A percentile compares a stretch with the other conserved stretches of the same genome.
phyloP scores from a whole-genome alignment of 169 alveolate genomes.

The Plasmodium vivax region DNA sequence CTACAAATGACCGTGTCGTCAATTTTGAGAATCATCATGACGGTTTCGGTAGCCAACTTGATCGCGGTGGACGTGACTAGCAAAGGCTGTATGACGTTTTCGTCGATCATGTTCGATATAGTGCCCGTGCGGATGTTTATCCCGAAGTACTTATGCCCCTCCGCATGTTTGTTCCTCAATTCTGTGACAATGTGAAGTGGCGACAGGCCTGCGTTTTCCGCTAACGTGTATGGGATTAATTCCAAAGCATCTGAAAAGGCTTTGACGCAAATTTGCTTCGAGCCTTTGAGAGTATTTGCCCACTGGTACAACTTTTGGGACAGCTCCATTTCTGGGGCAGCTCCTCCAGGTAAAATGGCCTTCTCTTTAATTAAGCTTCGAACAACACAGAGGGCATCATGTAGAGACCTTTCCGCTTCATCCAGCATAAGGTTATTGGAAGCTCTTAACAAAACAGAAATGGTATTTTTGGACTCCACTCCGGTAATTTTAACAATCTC shows the following conservation, averaged over 20 bases:
- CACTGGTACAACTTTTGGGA: slow-evolving; percentile 89
- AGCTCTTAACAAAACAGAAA: slow-evolving; percentile 97
- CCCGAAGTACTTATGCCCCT: slow-evolving; percentile 94
- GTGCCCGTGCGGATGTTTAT: slow-evolving; percentile 93
- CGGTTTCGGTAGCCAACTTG: slow-evolving; percentile 98
- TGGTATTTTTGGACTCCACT: slow-evolving; percentile 94
- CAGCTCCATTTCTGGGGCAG: slow-evolving; percentile 98
- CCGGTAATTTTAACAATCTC: slow-evolving; percentile 96
- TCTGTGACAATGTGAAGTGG: slow-evolving; percentile 98
- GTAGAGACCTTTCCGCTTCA: slow-evolving; percentile 99
- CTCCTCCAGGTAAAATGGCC: slow-evolving; percentile 99
- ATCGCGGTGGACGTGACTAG: slow-evolving; percentile 97
- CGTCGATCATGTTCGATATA: slow-evolving; percentile 93
- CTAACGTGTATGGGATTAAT: slow-evolving; percentile 99
- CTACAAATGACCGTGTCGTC: slow-evolving; percentile 96
- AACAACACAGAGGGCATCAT: slow-evolving; percentile 99
- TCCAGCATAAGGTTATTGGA: slow-evolving; percentile 95
- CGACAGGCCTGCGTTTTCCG: slow-evolving; percentile 99
- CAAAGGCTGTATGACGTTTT: slow-evolving; percentile 96
- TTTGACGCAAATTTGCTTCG: slow-evolving; percentile 94
- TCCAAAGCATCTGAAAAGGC: slow-evolving; percentile 99
- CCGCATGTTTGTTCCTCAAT: slow-evolving; percentile 92
- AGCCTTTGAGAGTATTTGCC: slow-evolving; percentile 95
- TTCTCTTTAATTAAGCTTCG: slow-evolving; percentile 96
- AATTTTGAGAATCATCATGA: slow-evolving; percentile 98